Conservation (phyloP, 345 rosid species). For the Toxicodendron radicans region DNA sequence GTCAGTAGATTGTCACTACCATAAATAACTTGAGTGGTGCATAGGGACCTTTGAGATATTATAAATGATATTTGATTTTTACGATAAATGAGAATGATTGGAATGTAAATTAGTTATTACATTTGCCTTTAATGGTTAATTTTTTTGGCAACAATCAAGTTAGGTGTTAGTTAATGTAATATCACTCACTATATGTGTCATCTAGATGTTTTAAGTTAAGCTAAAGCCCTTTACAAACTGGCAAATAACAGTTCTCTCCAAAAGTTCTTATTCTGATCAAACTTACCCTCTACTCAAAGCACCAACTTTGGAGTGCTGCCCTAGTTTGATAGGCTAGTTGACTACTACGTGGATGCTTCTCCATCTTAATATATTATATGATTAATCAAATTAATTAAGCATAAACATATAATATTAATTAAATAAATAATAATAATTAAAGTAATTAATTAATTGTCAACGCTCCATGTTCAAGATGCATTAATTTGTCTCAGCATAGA, state of each 20-base stretch:
- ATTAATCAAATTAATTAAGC: too few relatives aligned
- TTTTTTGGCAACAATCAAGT: too few relatives aligned
- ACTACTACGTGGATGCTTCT: too few relatives aligned
- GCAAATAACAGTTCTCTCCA: not conserved
- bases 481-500: not conserved
- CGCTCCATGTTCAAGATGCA: slow-evolving; percentile 9
- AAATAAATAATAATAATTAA: not conserved
- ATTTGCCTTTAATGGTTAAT: too few relatives aligned
- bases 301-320: not conserved
- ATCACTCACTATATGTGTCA: too few relatives aligned
- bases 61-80: not conserved
- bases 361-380: too few relatives aligned
- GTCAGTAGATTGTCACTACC: slow-evolving; percentile 18
- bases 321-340: not conserved
- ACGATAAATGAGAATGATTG: not conserved
- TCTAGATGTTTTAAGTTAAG: too few relatives aligned
- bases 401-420: too few relatives aligned
- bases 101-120: not conserved
- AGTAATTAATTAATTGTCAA: not conserved
- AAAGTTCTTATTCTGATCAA: not conserved
- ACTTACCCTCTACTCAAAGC: not conserved
- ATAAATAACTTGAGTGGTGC: slow-evolving; percentile 8
- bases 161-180: too few relatives aligned
- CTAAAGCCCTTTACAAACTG: too few relatives aligned
- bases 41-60: slow-evolving; percentile 10